Base-by-base conservation (phyloP, 257 asterid species). In the Salvia rosmarinus region DNA sequence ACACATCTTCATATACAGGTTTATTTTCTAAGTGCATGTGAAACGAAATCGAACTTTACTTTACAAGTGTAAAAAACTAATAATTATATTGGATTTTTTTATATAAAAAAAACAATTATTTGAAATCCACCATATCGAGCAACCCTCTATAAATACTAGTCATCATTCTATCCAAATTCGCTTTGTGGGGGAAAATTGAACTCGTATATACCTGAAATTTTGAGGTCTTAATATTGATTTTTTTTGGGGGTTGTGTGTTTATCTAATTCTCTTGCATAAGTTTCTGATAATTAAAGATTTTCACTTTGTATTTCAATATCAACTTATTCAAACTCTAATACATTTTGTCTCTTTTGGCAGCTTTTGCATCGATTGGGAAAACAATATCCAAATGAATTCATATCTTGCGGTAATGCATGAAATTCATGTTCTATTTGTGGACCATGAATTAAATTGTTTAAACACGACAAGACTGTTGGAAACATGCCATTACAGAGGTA, bases 341-440 rank as follows among this genome's bases (percentile, higher is more conserved):
- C 37, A 13, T 65, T 75, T 65, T 11, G 20, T 16, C 11, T 7
- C 20, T n/a, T 9, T 19, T 47, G 71, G 56, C 60, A 72, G 55
- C 35, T 14, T 23, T 49, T 62, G 62, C 55, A 47, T 47, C 55
- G 83, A 72, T 34, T 76, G 57, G 5, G 9, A 35, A 58, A 76
- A 16, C 10, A 49, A 25, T 19, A 54, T n/a, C 57, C 9, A 80
- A 25, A 70, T 74, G 77, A 65, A 42, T 13, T 76, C 85, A 13
- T 73, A 73, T 17, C 70, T 61, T 2, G 3, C 58, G 0, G 75
- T 78, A 21, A 70, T 76, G 82, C 64, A 47, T 11, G 79, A 84
- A 60, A 52, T 79, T 62, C 88, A 84, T 71, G 79, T 84, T 47
- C 43, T 84, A 69, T 73, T 76, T 2, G 85, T 81, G 39, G 88